Percentiles rank a stretch among this genome's conserved stretches.
Conservation (phyloP, 495 filamentous ascomycete species). For the Talaromyces ruber region DNA sequence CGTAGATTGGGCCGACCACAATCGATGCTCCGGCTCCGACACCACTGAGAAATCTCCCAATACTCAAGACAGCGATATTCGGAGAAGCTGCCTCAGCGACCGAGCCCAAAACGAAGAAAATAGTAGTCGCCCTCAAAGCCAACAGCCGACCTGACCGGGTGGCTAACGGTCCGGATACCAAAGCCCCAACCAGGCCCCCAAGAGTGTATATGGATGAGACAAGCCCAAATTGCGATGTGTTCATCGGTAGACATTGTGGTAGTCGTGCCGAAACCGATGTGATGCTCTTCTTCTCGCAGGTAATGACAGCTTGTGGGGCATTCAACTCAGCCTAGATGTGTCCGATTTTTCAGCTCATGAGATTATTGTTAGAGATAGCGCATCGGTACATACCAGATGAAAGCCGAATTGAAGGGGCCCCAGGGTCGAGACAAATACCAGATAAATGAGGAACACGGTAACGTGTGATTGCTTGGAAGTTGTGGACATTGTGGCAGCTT, state of each 20-base stretch:
- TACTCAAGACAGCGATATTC: conserved; percentile 54
- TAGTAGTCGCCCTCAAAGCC: conserved; percentile 61
- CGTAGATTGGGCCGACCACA: conserved; percentile 93
- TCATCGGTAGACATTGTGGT: conserved; percentile 80
- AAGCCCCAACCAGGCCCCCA: conserved; percentile 77
- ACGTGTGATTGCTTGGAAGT: conserved; percentile 16
- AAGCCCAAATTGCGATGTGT: conserved; percentile 61
- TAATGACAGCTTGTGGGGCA: conserved; percentile 83
- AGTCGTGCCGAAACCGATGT: conserved; percentile 31
- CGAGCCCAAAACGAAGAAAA: conserved; percentile 71
- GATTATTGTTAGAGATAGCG: background rate
- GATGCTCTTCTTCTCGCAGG: conserved; percentile 59
- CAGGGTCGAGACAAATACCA: conserved; percentile 57
- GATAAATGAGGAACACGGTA: conserved; percentile 56
- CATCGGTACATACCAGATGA: conserved; percentile 58
- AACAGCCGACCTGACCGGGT: conserved; percentile 63
- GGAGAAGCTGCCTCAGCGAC: conserved; percentile 61
- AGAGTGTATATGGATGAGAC: conserved; percentile 88
- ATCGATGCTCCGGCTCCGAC: conserved; percentile 78
- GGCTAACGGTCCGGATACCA: conserved; percentile 65
- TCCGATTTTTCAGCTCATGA: background rate
- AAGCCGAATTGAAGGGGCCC: conserved; percentile 91
- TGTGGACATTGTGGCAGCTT: background rate
- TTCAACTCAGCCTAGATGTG: conserved; percentile 77
- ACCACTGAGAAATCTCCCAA: conserved; percentile 74